A percentile compares a stretch with the other conserved stretches of the same genome.
phyloP scores from a whole-genome alignment of 2,329 filamentous ascomycete species.

The Aspergillus novoparasiticus region DNA sequence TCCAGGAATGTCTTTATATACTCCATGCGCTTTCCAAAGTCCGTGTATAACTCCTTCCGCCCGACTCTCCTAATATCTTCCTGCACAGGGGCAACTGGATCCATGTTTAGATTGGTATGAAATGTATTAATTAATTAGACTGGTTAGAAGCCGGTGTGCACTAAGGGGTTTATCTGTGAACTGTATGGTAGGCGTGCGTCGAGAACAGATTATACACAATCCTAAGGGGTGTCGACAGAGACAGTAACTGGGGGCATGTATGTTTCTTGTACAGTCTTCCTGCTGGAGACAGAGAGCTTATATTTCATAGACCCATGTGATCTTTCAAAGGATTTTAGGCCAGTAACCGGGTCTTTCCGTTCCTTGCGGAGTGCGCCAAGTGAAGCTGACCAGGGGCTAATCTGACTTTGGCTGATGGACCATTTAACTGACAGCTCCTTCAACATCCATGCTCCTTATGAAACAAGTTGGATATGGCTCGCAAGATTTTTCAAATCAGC shows the following conservation, averaged over 20 bases:
- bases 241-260: neutral
- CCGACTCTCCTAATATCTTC: slow-evolving; percentile 7
- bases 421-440: neutral
- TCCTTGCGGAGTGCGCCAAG: neutral
- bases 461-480: neutral
- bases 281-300: neutral
- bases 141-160: neutral
- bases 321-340: neutral
- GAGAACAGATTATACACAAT: neutral
- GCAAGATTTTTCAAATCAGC: neutral
- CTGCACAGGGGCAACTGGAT: slow-evolving; percentile 1
- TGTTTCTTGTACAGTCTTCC: neutral
- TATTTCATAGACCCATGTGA: neutral
- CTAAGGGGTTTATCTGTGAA: neutral
- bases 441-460: neutral
- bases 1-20: slow-evolving; percentile 11
- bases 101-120: neutral
- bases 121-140: neutral
- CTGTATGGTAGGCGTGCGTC: neutral
- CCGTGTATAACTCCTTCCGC: slow-evolving; percentile 16
- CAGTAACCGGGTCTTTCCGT: neutral
- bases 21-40: slow-evolving; percentile 13
- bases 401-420: neutral
- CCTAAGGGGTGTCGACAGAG: neutral
- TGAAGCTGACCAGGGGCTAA: neutral